Evolutionary conservation across 306 rosid genomes (phyloP).

Genomic region (Comarum palustre): DNA sequence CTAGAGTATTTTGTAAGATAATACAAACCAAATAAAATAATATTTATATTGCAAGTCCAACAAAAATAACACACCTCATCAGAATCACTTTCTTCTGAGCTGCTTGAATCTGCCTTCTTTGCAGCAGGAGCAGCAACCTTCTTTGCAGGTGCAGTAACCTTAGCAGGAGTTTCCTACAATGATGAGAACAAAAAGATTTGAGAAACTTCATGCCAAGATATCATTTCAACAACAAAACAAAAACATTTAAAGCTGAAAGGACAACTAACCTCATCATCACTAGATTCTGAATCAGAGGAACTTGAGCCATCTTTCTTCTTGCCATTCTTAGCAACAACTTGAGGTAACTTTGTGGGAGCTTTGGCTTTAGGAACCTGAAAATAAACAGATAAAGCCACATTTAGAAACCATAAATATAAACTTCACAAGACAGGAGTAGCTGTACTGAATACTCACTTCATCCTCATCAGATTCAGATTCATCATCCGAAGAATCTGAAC

Average conservation of each 20-base stretch:
- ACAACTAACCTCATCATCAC: conserved; percentile 30
- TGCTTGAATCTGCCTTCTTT: conserved; percentile 6
- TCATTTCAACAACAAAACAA: neutral
- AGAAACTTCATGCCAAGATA: neutral
- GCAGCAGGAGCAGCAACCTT: neutral
- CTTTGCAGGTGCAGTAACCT: neutral
- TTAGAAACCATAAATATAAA: neutral
- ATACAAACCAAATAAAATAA: neutral
- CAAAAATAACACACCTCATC: conserved; percentile 4
- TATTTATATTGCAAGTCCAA: too few species aligned
- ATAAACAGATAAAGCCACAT: neutral
- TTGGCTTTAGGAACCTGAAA: conserved; percentile 38
- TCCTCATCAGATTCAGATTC: conserved; percentile 12
- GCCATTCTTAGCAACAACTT: conserved; percentile 27
- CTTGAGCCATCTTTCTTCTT: conserved; percentile 37
- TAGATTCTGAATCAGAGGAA: conserved; percentile 24
- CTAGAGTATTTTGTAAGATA: neutral
- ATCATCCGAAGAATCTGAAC: conserved; percentile 14
- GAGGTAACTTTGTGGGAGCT: conserved; percentile 28
- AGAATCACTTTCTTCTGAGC: conserved; percentile 29
- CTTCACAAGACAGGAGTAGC: neutral
- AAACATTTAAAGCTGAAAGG: neutral
- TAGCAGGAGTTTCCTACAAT: conserved; percentile 17
- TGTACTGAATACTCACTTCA: neutral
- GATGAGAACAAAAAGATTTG: neutral